Evolutionary conservation across 2,329 filamentous ascomycete genomes (phyloP), one percentile per base, ranked within the genome.

Genomic region (Stromatinia cepivora): DNA sequence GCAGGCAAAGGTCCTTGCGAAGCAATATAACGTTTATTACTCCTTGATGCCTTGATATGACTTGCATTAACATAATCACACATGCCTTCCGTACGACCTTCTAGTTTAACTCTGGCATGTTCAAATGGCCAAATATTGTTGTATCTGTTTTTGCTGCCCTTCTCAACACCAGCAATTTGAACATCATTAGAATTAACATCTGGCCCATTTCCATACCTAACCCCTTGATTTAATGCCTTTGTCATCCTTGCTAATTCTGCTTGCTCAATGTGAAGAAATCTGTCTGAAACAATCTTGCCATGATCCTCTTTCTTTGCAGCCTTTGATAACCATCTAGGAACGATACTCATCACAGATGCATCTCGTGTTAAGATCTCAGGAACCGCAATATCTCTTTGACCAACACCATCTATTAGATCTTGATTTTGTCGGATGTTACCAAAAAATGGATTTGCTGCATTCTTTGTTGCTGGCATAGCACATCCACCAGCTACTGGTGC

Each of bases 51-150:
- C 78, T 91, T 90, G 71, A 98, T 83, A 74, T 97, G 88, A 78
- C 92, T 98, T 25, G 94, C 95, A 77, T 99, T 99, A 81, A 99
- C 89, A 77, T 99, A 99, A 79, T 99, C 95, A 79, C 94, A 97
- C 31, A 84, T 85, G 17, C 89, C 90, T 1, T 85, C 82, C 0
- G 86, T 82, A 48, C 90, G 87, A 54, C 88, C 87, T 73, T 91
- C 85, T 59, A 99, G 81, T 73, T 88, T 93, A 67, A 99, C 95
- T 70, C 95, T 85, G 3, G 93, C 90, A 79, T 99, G 95, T 77
- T 98, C 94, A 78, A 96, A 99, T 0, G 95, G 95, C 81, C 97
- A 90, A 69, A 98, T 97, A 75, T 97, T 96, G 82, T 97, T 98
- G 82, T 99, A 99, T 11, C 95, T 88, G 76, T 99, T 99, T 82